phyloP scores from a whole-genome alignment of 768 basidiomycete genomes.

The Pisolithus albus region DNA sequence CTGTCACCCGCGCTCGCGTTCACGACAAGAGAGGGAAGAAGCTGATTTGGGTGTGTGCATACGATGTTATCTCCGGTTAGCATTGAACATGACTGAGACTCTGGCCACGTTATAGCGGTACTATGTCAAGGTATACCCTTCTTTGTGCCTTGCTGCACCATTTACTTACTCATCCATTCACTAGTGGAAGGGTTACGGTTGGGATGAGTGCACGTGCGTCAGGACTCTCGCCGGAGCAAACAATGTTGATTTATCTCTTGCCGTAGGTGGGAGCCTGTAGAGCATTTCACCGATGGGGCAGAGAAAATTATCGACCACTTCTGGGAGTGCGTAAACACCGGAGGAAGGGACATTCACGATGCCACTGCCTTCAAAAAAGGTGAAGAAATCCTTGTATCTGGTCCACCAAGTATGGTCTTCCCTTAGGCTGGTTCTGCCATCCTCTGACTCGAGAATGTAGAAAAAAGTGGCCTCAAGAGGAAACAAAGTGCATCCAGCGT shows the following conservation, averaged over 20 bases:
- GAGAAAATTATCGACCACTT: slow-evolving; percentile 41
- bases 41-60: slow-evolving; percentile 42
- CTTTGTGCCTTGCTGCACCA: not conserved
- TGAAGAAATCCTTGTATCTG: slow-evolving; percentile 48
- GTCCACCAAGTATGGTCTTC: slow-evolving; percentile 48
- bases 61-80: slow-evolving; percentile 4
- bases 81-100: slow-evolving; percentile 11
- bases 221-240: not conserved
- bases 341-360: slow-evolving; percentile 42
- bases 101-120: slow-evolving; percentile 38
- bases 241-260: slow-evolving; percentile 4
- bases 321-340: slow-evolving; percentile 29
- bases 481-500: slow-evolving; percentile 11
- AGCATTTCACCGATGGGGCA: slow-evolving; percentile 51
- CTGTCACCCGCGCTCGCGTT: slow-evolving; percentile 46
- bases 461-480: slow-evolving; percentile 12
- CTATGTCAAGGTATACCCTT: slow-evolving; percentile 44
- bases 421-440: not conserved
- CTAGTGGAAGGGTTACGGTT: slow-evolving; percentile 58
- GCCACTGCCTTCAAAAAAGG: slow-evolving; percentile 44
- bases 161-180: not conserved
- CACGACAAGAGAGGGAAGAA: slow-evolving; percentile 39
- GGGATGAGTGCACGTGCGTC: slow-evolving; percentile 53
- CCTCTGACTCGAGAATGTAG: slow-evolving; percentile 9
- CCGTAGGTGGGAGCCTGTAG: slow-evolving; percentile 59